Conservation (phyloP, 768 basidiomycete species). For the Lactifluus echinatus region DNA sequence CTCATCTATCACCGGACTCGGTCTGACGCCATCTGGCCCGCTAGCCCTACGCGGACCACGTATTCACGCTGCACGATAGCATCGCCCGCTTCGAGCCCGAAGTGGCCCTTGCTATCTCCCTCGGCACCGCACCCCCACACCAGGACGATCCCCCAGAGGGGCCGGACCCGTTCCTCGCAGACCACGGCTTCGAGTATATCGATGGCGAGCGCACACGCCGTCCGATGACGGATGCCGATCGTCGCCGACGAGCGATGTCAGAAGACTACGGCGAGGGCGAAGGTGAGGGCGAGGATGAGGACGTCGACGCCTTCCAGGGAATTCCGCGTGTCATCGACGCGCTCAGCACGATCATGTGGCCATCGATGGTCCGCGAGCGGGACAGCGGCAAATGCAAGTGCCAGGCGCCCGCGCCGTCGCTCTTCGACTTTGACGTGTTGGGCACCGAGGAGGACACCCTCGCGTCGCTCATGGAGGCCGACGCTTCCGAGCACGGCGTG, state of each 20-base stretch:
- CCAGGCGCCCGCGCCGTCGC: constrained; percentile 23
- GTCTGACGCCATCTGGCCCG: constrained; percentile 3
- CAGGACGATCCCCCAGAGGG: constrained; percentile 31
- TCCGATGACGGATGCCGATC: not conserved
- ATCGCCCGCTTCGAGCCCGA: constrained; percentile 53
- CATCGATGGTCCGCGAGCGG: constrained; percentile 52
- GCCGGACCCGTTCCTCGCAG: constrained; percentile 58
- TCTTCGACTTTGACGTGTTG: constrained; percentile 23
- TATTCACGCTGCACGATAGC: constrained; percentile 40
- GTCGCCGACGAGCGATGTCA: too few relatives aligned
- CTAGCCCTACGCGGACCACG: constrained; percentile 52
- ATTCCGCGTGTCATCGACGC: constrained; percentile 70
- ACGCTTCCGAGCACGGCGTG: constrained; percentile 21
- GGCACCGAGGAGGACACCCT: constrained; percentile 29
- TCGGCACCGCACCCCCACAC: constrained; percentile 28
- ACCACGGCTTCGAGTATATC: constrained; percentile 70
- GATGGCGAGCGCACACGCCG: constrained; percentile 36
- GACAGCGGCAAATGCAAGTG: constrained; percentile 25
- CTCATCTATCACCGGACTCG: not conserved
- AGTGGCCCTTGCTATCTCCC: constrained; percentile 59
- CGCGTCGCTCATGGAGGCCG: constrained; percentile 25
- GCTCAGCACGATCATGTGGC: constrained; percentile 84
- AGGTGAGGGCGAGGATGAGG: not conserved
- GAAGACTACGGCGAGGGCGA: not conserved
- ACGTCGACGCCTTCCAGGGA: constrained; percentile 26